Evolutionary conservation across 1,284 basidiomycete genomes (phyloP).

Genomic region (Anthracocystis panici-leucophaei): DNA sequence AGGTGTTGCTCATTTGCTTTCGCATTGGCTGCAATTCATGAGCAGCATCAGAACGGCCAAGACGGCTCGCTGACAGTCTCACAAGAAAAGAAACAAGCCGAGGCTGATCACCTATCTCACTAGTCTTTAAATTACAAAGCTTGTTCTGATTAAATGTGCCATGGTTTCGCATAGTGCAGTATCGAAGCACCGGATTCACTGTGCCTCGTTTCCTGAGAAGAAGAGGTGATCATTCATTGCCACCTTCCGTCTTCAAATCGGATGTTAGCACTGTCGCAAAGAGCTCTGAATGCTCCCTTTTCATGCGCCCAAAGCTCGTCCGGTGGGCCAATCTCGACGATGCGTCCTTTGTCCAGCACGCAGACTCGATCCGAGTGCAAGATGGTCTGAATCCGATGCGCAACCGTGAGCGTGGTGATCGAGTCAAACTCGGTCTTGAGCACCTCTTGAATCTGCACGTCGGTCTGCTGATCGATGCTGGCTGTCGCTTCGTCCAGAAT

Average conservation of each 20-base stretch:
- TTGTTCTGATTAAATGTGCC: too few relatives aligned
- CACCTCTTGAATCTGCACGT: conserved; percentile 33
- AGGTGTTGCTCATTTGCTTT: too few relatives aligned
- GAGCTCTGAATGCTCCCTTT: conserved; percentile 18
- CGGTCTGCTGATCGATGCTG: conserved; percentile 65
- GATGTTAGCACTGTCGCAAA: conserved; percentile 24
- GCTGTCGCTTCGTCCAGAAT: conserved; percentile 51
- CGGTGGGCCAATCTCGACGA: conserved; percentile 80
- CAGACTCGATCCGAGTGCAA: conserved; percentile 76
- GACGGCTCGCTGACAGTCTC: too few relatives aligned
- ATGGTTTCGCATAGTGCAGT: too few relatives aligned
- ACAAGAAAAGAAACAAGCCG: too few relatives aligned
- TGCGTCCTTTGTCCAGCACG: conserved; percentile 79
- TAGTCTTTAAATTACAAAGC: too few relatives aligned
- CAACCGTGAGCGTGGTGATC: conserved; percentile 31
- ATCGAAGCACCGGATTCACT: too few relatives aligned
- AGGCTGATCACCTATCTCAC: too few relatives aligned
- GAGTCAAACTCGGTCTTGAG: conserved; percentile 51
- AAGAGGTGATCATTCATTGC: too few relatives aligned
- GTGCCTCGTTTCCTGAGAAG: too few relatives aligned
- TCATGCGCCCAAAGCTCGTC: conserved; percentile 72
- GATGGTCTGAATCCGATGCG: conserved; percentile 39
- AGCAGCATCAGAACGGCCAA: too few relatives aligned
- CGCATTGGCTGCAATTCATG: too few relatives aligned
- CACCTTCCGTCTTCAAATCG: conserved; percentile 13